Evolutionary conservation across 75 land plant species (phyloP).

Genomic region (Selaginella moellendorffii): DNA sequence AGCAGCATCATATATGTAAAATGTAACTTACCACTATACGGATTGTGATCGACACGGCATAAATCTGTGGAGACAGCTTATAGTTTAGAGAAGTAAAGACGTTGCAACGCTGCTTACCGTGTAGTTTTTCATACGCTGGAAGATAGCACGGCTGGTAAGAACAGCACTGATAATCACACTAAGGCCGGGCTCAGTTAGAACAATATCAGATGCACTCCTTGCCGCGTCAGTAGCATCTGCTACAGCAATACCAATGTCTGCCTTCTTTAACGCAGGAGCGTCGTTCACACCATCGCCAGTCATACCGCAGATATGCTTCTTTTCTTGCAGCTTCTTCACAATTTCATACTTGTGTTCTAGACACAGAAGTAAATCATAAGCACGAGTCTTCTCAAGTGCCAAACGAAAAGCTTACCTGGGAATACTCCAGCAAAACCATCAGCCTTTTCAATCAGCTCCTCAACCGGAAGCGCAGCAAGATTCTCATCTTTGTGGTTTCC

Average conservation of each 20-base stretch:
- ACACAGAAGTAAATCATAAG: too few species aligned
- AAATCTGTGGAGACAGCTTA: slow-evolving; percentile 39
- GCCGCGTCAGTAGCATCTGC: slow-evolving; percentile 61
- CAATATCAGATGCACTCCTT: slow-evolving; percentile 42
- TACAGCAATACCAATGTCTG: slow-evolving; percentile 49
- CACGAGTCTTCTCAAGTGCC: too few species aligned
- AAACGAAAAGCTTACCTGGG: slow-evolving; percentile 37
- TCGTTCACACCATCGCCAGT: slow-evolving; percentile 77
- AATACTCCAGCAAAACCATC: slow-evolving; percentile 94
- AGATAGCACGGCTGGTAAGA: slow-evolving; percentile 59
- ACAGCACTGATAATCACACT: slow-evolving; percentile 45
- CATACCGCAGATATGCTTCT: slow-evolving; percentile 74
- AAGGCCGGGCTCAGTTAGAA: slow-evolving; percentile 39
- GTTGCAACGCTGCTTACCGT: slow-evolving; percentile 29
- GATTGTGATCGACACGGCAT: slow-evolving; percentile 44
- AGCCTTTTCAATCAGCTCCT: slow-evolving; percentile 76
- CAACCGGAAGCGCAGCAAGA: slow-evolving; percentile 45
- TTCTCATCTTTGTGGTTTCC: slow-evolving; percentile 60
- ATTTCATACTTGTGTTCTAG: slow-evolving; percentile 56
- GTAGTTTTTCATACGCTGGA: slow-evolving; percentile 84
- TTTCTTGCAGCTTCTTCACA: slow-evolving; percentile 43
- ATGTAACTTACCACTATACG: slow-evolving; percentile 37
- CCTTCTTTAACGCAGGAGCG: slow-evolving; percentile 56
- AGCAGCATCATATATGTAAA: neutral
- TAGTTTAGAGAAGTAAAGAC: too few species aligned